These are phyloP conservation scores for Eucommia ulmoides DNA, from an alignment of 257 asterid species.

Conservation along the genomic window DNA sequence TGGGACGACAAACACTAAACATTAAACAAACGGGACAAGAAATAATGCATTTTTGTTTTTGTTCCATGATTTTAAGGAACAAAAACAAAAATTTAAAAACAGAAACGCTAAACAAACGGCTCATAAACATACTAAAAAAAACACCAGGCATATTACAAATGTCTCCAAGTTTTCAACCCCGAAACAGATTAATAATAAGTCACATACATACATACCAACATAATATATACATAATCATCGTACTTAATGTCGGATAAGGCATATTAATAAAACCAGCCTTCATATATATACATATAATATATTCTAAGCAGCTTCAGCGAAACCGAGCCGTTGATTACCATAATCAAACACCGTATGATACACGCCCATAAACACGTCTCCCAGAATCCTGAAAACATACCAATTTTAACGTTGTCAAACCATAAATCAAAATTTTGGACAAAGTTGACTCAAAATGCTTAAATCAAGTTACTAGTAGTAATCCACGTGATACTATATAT, in stretches of 20 bases:
- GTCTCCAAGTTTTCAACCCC: neutral
- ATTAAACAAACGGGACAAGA: no score
- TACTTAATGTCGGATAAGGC: neutral
- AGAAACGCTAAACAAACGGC: no score
- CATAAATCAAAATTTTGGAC: neutral
- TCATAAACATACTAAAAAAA: neutral
- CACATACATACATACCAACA: neutral
- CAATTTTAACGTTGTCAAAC: neutral
- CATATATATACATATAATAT: no score
- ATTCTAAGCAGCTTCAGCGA: conserved; percentile 62
- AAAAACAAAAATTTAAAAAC: no score
- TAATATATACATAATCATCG: neutral
- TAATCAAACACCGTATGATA: conserved; percentile 87
- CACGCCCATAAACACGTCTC: conserved; percentile 92
- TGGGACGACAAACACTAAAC: no score
- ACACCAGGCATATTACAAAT: neutral
- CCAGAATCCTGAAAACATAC: conserved; percentile 65
- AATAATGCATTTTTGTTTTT: no score
- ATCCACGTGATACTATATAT: no score
- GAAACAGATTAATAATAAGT: neutral
- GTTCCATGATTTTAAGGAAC: no score
- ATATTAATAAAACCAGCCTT: neutral
- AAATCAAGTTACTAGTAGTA: no score
- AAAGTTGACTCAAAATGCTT: no score
- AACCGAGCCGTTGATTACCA: conserved; percentile 79